phyloP scores from a whole-genome alignment of 2,329 filamentous ascomycete species.

The Xylariaceae sp. region DNA sequence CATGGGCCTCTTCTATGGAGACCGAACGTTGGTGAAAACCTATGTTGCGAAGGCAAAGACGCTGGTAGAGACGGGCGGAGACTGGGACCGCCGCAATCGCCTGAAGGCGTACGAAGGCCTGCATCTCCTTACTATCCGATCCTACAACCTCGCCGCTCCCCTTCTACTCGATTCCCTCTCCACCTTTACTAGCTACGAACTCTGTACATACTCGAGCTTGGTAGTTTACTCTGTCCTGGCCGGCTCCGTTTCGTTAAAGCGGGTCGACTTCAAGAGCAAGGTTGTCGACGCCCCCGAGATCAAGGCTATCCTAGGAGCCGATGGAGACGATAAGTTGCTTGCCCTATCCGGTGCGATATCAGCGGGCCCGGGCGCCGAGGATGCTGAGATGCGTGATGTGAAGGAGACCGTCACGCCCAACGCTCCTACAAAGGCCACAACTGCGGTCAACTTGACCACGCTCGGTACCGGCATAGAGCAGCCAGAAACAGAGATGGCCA shows the following conservation, averaged over 20 bases:
- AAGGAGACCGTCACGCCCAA: constrained; percentile 47
- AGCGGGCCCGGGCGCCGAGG: constrained; percentile 67
- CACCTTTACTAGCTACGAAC: constrained; percentile 97
- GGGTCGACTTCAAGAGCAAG: constrained; percentile 98
- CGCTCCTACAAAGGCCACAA: constrained; percentile 46
- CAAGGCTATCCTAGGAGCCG: constrained; percentile 82
- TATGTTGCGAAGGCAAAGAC: constrained; percentile 83
- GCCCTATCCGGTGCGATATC: constrained; percentile 76
- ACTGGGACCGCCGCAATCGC: constrained; percentile 97
- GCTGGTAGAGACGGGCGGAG: constrained; percentile 88
- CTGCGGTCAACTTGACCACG: constrained; percentile 82
- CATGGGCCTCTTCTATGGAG: constrained; percentile 91
- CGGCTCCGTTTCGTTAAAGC: constrained; percentile 88
- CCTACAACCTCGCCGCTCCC: constrained; percentile 83
- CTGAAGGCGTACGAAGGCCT: constrained; percentile 98
- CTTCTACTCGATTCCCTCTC: constrained; percentile 94
- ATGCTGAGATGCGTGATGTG: constrained; percentile 68
- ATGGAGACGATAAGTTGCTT: constrained; percentile 79
- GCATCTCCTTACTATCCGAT: constrained; percentile 85
- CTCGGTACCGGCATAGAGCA: constrained; percentile 65
- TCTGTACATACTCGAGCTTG: constrained; percentile 92
- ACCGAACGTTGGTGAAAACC: constrained; percentile 89
- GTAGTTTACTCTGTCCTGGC: constrained; percentile 95
- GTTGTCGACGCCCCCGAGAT: constrained; percentile 98
- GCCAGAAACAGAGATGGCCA: constrained; percentile 70